These are phyloP conservation scores for Vigna mungo DNA, from an alignment of 306 rosid species.

Conservation along the genomic window DNA sequence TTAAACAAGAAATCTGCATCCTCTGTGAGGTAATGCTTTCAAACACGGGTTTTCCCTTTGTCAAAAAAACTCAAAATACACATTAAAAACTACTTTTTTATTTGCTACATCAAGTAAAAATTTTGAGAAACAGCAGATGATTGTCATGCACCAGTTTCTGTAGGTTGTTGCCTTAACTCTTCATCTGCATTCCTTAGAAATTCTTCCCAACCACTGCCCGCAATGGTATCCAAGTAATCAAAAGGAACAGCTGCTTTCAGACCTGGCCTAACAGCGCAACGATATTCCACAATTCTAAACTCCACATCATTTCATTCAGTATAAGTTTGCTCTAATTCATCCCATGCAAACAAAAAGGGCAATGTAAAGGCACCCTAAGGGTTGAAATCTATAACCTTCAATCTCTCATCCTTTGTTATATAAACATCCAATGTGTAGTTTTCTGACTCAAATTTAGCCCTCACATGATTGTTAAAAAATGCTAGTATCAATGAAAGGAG, in stretches of 20 bases:
- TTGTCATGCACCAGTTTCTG: slow-evolving; percentile 64
- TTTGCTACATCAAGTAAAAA: slow-evolving; percentile 19
- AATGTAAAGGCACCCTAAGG: slow-evolving; percentile 82
- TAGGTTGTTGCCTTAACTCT: slow-evolving; percentile 59
- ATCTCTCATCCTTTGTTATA: slow-evolving; percentile 56
- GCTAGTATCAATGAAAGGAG: slow-evolving; percentile 46
- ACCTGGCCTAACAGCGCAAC: slow-evolving; percentile 76
- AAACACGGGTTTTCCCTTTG: background rate
- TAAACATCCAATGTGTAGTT: slow-evolving; percentile 78
- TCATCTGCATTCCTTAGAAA: slow-evolving; percentile 71
- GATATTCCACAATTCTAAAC: slow-evolving; percentile 76
- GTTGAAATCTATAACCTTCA: slow-evolving; percentile 82
- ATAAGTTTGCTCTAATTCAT: slow-evolving; percentile 58
- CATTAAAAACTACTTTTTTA: background rate
- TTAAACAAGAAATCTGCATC: background rate
- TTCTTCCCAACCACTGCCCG: slow-evolving; percentile 89
- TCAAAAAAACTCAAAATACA: background rate
- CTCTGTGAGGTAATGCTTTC: background rate
- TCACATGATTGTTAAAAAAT: slow-evolving; percentile 58
- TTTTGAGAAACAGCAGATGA: background rate
- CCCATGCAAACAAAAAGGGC: slow-evolving; percentile 77
- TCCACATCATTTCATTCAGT: slow-evolving; percentile 48
- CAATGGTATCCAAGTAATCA: slow-evolving; percentile 75
- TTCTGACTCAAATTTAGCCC: slow-evolving; percentile 58
- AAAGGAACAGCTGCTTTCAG: slow-evolving; percentile 80